Conservation (phyloP, 352 stramenopile species). For the Globisporangium camurandrum region DNA sequence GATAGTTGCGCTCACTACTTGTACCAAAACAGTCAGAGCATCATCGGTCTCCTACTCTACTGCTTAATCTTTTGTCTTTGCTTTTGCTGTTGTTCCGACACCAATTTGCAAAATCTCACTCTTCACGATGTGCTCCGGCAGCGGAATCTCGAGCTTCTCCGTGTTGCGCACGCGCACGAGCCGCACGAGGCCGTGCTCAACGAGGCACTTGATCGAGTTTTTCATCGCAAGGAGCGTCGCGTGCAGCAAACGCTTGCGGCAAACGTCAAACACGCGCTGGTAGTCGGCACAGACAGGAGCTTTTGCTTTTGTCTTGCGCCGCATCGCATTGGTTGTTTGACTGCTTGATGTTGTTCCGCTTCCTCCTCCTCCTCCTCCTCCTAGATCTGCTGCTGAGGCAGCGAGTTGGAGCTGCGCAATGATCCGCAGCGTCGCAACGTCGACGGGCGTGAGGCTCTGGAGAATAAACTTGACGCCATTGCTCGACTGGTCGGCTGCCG, state of each 20-base stretch:
- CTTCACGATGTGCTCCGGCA: conserved; percentile 31
- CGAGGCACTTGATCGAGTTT: conserved; percentile 14
- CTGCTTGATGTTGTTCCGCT: too few species aligned
- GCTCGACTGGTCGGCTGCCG: conserved; percentile 21
- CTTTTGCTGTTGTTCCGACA: too few species aligned
- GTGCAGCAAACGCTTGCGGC: conserved; percentile 44
- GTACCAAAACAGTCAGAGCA: too few species aligned
- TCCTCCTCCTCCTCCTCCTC: too few species aligned
- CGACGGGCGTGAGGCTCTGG: conserved; percentile 50
- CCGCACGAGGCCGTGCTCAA: conserved; percentile 48
- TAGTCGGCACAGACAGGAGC: conserved; percentile 25
- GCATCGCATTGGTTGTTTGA: too few species aligned
- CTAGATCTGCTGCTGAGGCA: too few species aligned
- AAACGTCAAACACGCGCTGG: conserved; percentile 41
- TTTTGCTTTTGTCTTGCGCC: conserved; percentile 11
- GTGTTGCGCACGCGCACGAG: conserved; percentile 24
- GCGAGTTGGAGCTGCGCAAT: conserved; percentile 33
- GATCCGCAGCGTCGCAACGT: conserved; percentile 40
- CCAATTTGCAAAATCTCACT: conserved; percentile 29
- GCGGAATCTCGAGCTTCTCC: conserved; percentile 43
- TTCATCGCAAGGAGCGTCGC: conserved; percentile 44
- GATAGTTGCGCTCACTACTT: too few species aligned
- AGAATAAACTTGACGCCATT: conserved; percentile 56
- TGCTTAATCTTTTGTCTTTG: too few species aligned
- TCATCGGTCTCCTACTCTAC: too few species aligned